Conservation (phyloP, 1,139 yeast genomes). For the Suhomyces atakaporum region DNA sequence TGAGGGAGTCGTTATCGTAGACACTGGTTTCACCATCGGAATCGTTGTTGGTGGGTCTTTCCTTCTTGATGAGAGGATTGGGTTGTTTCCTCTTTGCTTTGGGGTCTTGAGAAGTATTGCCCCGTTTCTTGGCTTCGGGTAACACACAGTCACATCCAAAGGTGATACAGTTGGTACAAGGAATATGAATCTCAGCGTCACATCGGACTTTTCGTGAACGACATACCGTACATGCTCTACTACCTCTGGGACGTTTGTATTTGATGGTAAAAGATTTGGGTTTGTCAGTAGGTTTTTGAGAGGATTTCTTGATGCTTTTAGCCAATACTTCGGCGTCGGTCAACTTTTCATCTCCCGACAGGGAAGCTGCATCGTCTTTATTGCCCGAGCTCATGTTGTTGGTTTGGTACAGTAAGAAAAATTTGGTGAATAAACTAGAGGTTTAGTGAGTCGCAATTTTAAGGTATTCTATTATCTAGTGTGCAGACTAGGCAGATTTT, state of each 20-base stretch:
- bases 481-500: too few relatives aligned
- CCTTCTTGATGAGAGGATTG: slow-evolving; percentile 8
- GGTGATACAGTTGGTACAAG: slow-evolving; percentile 76
- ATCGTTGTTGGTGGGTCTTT: slow-evolving; percentile 3
- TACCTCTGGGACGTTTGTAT: slow-evolving; percentile 53
- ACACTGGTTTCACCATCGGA: slow-evolving; percentile 4
- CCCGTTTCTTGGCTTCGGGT: slow-evolving; percentile 58
- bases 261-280: slow-evolving; percentile 54
- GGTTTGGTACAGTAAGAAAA: background rate
- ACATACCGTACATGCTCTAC: slow-evolving; percentile 59
- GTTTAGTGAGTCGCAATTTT: too few relatives aligned
- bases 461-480: too few relatives aligned
- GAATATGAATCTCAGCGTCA: slow-evolving; percentile 67
- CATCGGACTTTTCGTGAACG: slow-evolving; percentile 73
- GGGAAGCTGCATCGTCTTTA: background rate
- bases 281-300: slow-evolving; percentile 26
- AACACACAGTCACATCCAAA: slow-evolving; percentile 73
- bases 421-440: too few relatives aligned
- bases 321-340: slow-evolving; percentile 12
- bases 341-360: slow-evolving; percentile 1
- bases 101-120: slow-evolving; percentile 27
- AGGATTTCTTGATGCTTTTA: slow-evolving; percentile 10
- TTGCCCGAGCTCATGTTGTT: slow-evolving; percentile 7
- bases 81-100: slow-evolving; percentile 23
- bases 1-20: slow-evolving; percentile 5